phyloP scores from a whole-genome alignment of 1,284 basidiomycete species.

The Malassezia globosa region DNA sequence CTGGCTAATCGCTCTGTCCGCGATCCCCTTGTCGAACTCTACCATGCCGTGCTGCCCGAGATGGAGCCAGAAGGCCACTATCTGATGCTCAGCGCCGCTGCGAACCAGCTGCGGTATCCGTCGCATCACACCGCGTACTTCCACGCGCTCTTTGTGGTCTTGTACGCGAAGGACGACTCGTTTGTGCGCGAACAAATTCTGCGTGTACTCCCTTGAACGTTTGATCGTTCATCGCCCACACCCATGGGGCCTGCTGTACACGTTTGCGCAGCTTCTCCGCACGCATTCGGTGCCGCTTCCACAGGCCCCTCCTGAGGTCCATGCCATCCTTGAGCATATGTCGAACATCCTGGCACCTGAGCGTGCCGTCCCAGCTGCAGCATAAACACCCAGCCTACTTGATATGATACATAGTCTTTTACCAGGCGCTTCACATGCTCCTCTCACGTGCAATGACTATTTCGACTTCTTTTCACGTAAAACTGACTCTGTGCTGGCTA shows the following conservation, averaged over 20 bases:
- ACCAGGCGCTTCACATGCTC: too few species aligned
- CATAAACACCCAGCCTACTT: neutral
- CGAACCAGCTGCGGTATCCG: constrained; percentile 69
- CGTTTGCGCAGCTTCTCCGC: constrained; percentile 74
- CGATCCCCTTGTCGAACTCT: constrained; percentile 67
- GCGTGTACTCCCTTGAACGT: constrained; percentile 78
- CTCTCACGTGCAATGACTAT: too few species aligned
- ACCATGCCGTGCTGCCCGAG: constrained; percentile 62
- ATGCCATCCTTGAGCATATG: constrained; percentile 41
- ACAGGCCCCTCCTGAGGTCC: constrained; percentile 39
- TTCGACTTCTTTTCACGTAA: too few species aligned
- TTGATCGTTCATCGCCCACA: constrained; percentile 88
- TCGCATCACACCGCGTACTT: constrained; percentile 57
- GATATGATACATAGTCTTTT: constrained; percentile 1
- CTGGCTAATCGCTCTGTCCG: constrained; percentile 61
- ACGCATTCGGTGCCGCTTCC: constrained; percentile 26
- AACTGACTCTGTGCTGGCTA: too few species aligned
- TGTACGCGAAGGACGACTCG: constrained; percentile 64
- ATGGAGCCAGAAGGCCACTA: constrained; percentile 94
- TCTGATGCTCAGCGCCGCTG: constrained; percentile 75
- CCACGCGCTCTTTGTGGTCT: constrained; percentile 70
- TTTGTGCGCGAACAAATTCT: constrained; percentile 79
- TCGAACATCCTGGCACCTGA: constrained; percentile 19
- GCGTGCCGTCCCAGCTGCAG: neutral
- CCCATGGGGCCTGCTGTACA: constrained; percentile 89